Evolutionary conservation across 2,329 filamentous ascomycete species (phyloP), one percentile per base, ranked within the genome.

Genomic region (Claviceps lovelessii): DNA sequence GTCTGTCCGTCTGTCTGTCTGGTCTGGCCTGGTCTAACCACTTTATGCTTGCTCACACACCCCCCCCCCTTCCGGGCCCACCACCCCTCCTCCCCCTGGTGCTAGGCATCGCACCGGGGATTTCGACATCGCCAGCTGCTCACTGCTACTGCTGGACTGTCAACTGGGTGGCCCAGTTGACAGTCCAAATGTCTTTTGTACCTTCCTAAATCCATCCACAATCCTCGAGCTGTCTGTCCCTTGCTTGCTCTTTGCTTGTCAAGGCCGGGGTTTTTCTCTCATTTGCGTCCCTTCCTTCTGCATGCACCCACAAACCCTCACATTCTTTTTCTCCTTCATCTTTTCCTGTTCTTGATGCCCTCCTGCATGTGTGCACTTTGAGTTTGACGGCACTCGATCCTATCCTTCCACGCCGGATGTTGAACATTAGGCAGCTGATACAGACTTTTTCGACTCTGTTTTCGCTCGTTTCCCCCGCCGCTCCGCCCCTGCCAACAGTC

Each of bases 361-460:
- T 23, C 31, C 31, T 49, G n/a, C 50, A 28, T 55, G 46, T 49
- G 28, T 49, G n/a, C 31, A 42, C 39, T 45, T 48, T 19, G 39
- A 8, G n/a, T 19, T 47, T 45, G 35, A 29, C 37, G 39, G 47
- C 46, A 47, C 39, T 29, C 3, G 37, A n/a, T 39, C 42, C 45
- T 17, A 29, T 44, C 33, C 33, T 53, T 52, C 39, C 37, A 49
- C 54, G 54, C 50, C 29, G 37, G 54, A 28, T 50, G 50, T 55
- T 41, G 54, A 55, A 52, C 37, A 49, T 6, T n/a, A 49, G 45
- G 11, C 46, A 35, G 11, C 23, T 29, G 33, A 46, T 19, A 45
- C 46, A 52, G 51, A 31, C 15, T 37, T 45, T 35, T 13, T 7
- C 9, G 17, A 28, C 11, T 33, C 51, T 49, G n/a, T 29, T 37